phyloP scores from a whole-genome alignment of 2,329 filamentous ascomycete species.

The Aspergillus pseudoviridinutans region DNA sequence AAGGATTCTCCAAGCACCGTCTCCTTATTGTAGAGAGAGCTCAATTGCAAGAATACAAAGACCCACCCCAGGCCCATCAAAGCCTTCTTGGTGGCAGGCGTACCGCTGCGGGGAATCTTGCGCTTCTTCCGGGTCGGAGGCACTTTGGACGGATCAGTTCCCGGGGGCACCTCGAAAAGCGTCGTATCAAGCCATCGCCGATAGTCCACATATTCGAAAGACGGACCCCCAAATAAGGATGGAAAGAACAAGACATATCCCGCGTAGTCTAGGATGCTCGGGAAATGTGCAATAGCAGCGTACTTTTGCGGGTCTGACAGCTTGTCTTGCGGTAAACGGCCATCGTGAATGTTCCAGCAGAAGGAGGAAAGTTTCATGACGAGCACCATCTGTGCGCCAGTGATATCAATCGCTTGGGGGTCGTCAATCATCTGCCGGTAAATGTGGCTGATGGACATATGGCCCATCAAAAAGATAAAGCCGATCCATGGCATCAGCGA shows the following conservation, averaged over 20 bases:
- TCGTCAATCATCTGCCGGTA: constrained; percentile 68
- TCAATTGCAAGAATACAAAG: constrained; percentile 68
- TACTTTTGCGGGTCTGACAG: constrained; percentile 86
- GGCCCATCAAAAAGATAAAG: constrained; percentile 90
- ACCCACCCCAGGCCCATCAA: constrained; percentile 74
- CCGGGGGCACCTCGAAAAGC: constrained; percentile 84
- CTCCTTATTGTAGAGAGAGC: constrained; percentile 60
- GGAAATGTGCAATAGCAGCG: constrained; percentile 70
- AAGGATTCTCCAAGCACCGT: constrained; percentile 64
- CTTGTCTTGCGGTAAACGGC: constrained; percentile 69
- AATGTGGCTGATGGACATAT: constrained; percentile 90
- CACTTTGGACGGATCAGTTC: constrained; percentile 77
- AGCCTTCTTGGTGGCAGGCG: constrained; percentile 76
- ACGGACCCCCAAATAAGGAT: constrained; percentile 79
- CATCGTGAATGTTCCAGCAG: constrained; percentile 97
- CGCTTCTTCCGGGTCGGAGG: constrained; percentile 84
- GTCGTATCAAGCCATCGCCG: constrained; percentile 85
- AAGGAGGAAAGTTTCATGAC: constrained; percentile 97
- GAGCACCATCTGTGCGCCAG: constrained; percentile 93
- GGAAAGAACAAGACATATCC: constrained; percentile 97
- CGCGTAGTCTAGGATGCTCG: constrained; percentile 71
- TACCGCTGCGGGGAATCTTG: constrained; percentile 86
- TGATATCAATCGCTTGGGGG: constrained; percentile 74
- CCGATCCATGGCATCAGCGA: constrained; percentile 97
- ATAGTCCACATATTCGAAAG: constrained; percentile 94